Evolutionary conservation across 495 filamentous ascomycete species (phyloP).

Genomic region (Talaromyces borbonicus): DNA sequence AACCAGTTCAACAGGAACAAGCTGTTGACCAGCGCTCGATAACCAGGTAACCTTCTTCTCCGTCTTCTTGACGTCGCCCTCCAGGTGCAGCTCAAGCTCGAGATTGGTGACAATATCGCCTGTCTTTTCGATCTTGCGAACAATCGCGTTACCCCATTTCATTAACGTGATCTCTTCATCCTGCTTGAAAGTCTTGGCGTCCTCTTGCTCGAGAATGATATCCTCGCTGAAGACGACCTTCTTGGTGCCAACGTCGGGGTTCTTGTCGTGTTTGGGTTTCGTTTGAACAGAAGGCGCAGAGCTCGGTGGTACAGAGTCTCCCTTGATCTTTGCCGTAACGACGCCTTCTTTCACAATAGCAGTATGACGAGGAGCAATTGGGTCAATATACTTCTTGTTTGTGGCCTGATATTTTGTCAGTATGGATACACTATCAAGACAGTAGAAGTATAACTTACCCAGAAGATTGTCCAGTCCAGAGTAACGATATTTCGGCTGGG

Average conservation of each 20-base stretch:
- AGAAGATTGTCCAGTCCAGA: constrained; percentile 85
- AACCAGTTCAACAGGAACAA: constrained; percentile 73
- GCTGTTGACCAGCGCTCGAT: constrained; percentile 58
- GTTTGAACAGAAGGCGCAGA: constrained; percentile 57
- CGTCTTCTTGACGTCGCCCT: constrained; percentile 87
- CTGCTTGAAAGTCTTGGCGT: constrained; percentile 69
- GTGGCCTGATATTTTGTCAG: constrained; percentile 40
- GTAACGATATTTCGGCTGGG: constrained; percentile 81
- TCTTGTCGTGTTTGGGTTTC: constrained; percentile 80
- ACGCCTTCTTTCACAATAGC: constrained; percentile 58
- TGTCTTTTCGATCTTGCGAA: constrained; percentile 56
- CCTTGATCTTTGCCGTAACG: constrained; percentile 59
- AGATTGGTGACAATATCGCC: constrained; percentile 53
- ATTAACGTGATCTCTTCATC: constrained; percentile 92
- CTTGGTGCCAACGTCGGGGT: constrained; percentile 72
- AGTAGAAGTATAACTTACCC: constrained; percentile 28
- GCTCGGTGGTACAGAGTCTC: constrained; percentile 49
- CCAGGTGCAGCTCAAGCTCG: constrained; percentile 70
- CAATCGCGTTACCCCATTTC: constrained; percentile 90
- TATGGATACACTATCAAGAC: neutral
- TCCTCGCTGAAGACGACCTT: constrained; percentile 64
- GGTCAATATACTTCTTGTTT: constrained; percentile 94
- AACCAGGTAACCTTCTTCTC: constrained; percentile 95
- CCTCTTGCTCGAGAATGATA: constrained; percentile 75
- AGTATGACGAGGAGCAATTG: constrained; percentile 74